These are phyloP conservation scores for Vigna radiata DNA, from an alignment of 306 rosid species.

Conservation along the genomic window DNA sequence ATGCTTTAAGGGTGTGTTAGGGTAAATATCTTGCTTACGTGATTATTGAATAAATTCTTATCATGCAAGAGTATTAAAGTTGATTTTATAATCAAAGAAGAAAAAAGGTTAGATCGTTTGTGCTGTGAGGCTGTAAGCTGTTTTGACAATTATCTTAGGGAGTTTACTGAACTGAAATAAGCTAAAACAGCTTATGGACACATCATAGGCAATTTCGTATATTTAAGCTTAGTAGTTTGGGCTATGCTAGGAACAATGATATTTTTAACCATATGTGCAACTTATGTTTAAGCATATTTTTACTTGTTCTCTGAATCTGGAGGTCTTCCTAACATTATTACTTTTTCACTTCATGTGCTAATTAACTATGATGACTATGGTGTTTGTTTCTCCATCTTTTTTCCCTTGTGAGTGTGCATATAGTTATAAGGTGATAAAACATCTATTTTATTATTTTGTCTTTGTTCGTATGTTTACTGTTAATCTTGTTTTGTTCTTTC, in stretches of 20 bases:
- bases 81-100: neutral
- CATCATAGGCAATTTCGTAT: neutral
- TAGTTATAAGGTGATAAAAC: conserved; percentile 6
- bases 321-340: conserved; percentile 9
- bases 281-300: neutral
- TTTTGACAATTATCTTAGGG: neutral
- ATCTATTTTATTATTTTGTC: conserved; percentile 12
- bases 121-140: neutral
- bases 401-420: neutral
- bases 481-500: conserved; percentile 22
- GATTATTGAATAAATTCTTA: neutral
- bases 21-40: neutral
- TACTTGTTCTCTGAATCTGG: conserved; percentile 22
- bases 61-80: neutral
- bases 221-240: conserved; percentile 18
- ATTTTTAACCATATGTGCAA: conserved; percentile 12
- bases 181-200: neutral
- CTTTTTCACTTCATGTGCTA: conserved; percentile 13
- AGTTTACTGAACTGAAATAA: neutral
- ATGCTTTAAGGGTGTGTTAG: neutral
- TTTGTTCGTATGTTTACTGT: conserved; percentile 7
- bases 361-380: neutral
- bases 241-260: conserved; percentile 13
- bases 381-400: neutral
- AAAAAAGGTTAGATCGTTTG: neutral